Base-by-base conservation (phyloP, 257 asterid species). In the Ballota nigra region DNA sequence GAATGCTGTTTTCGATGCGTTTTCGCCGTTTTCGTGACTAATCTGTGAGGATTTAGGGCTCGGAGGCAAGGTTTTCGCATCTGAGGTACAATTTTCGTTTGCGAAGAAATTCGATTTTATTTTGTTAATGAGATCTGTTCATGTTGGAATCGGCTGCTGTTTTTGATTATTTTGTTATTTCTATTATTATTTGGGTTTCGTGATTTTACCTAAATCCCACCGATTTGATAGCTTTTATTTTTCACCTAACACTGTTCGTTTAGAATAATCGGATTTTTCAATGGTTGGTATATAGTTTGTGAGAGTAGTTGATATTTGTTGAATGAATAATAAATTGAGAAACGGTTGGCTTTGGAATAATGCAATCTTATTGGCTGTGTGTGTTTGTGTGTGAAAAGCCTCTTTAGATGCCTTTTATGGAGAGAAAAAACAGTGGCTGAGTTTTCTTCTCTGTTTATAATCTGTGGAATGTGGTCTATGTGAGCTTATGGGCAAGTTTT, bases 41-140 rank as follows among this genome's bases (percentile, higher is more conserved):
- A 79, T 79, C 80, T 81, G n/a, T 67, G 78, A 41, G 77, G 78
- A 52, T 78, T 84, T 66, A 65, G 61, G 59, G 77, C 19, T 67
- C 67, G 12, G 33, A 53, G 75, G 63, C 69, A 49, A 41, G 51
- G 11, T 31, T 18, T 77, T 62, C 51, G 70, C 38, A 28, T 67
- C 68, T 43, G 78, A 87, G 94, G 91, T 87, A 73, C 64, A 72
- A 67, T 75, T 79, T 81, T 66, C 67, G 70, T 29, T 3, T 66
- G 31, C 8, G 40, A 47, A 49, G 40, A 49, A 65, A 13, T 45
- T 18, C 3, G 15, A 8, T 19, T 31, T 19, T n/a, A n/a, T 20
- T 16, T 28, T 61, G n/a, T n/a, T n/a, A n/a, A 51, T 69, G 76
- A 83, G 96, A 90, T 88, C 86, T 88, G 72, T 58, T 67, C 26